These are phyloP conservation scores for Leptographium galeiforme DNA, from an alignment of 2,329 filamentous ascomycete species.

Conservation along the genomic window DNA sequence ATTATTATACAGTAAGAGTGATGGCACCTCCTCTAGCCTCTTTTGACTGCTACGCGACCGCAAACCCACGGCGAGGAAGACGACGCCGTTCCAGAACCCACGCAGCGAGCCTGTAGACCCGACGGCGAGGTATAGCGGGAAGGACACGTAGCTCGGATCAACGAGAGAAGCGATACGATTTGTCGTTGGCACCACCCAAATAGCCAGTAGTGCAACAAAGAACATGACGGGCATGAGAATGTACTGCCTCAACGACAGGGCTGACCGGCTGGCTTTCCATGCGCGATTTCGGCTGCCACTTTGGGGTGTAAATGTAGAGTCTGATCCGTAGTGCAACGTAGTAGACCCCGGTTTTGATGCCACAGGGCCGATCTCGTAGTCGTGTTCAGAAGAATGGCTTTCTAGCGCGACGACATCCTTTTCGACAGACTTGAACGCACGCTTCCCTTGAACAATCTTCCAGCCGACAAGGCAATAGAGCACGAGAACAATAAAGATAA, in stretches of 20 bases:
- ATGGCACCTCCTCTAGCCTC: not conserved
- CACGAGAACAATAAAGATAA: constrained; percentile 16
- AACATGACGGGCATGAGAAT: constrained; percentile 25
- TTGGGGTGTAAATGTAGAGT: not conserved
- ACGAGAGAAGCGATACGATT: constrained; percentile 21
- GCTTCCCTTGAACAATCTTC: constrained; percentile 19
- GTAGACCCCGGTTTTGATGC: not conserved
- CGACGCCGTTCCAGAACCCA: constrained; percentile 24
- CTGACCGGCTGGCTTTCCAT: constrained; percentile 13
- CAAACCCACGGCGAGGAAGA: constrained; percentile 24
- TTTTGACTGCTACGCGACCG: constrained; percentile 13
- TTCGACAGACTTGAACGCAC: constrained; percentile 17
- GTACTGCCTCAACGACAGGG: constrained; percentile 23
- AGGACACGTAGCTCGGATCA: constrained; percentile 15
- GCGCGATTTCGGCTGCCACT: not conserved
- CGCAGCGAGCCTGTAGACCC: constrained; percentile 21
- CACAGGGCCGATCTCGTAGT: not conserved
- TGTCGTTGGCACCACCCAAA: constrained; percentile 23
- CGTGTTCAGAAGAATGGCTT: not conserved
- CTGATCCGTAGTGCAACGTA: not conserved
- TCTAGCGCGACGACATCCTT: constrained; percentile 17
- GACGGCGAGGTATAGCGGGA: constrained; percentile 18
- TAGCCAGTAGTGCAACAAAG: constrained; percentile 20
- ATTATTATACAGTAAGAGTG: not conserved
- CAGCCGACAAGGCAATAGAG: constrained; percentile 31